phyloP scores from a whole-genome alignment of 129 eudicot genomes.

The Helianthus tuberosus region DNA sequence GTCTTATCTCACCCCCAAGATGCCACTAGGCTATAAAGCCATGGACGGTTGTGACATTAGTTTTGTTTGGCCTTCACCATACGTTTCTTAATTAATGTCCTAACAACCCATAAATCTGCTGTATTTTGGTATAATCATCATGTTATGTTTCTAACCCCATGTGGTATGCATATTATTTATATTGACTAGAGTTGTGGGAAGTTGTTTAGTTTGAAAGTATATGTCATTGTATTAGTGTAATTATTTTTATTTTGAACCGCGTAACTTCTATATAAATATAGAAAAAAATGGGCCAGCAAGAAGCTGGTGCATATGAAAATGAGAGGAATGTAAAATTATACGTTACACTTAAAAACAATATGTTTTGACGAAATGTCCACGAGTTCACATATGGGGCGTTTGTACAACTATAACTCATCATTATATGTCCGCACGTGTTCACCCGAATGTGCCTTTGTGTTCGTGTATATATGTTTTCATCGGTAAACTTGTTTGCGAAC shows the following conservation, averaged over 20 bases:
- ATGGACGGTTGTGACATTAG: not conserved
- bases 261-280: too few relatives aligned
- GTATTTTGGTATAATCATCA: constrained; percentile 19
- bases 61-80: constrained; percentile 11
- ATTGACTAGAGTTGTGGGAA: constrained; percentile 24
- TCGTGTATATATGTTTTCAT: too few relatives aligned
- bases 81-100: constrained; percentile 27
- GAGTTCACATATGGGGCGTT: too few relatives aligned
- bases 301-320: too few relatives aligned
- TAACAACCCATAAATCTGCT: constrained; percentile 15
- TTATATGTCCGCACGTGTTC: too few relatives aligned
- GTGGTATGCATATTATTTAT: constrained; percentile 8
- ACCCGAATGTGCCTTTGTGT: too few relatives aligned
- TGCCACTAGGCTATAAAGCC: too few relatives aligned
- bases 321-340: not conserved
- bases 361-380: not conserved
- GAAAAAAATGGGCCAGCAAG: too few relatives aligned
- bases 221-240: constrained; percentile 8
- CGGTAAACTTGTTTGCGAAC: too few relatives aligned
- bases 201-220: constrained; percentile 1
- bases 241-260: not conserved
- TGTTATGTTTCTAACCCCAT: constrained; percentile 18
- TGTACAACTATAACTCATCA: too few relatives aligned
- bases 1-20: too few relatives aligned
- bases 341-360: not conserved